These are phyloP conservation scores for Rhododendron ferrugineum DNA, from an alignment of 148 eudicot genomes.

Conservation along the genomic window DNA sequence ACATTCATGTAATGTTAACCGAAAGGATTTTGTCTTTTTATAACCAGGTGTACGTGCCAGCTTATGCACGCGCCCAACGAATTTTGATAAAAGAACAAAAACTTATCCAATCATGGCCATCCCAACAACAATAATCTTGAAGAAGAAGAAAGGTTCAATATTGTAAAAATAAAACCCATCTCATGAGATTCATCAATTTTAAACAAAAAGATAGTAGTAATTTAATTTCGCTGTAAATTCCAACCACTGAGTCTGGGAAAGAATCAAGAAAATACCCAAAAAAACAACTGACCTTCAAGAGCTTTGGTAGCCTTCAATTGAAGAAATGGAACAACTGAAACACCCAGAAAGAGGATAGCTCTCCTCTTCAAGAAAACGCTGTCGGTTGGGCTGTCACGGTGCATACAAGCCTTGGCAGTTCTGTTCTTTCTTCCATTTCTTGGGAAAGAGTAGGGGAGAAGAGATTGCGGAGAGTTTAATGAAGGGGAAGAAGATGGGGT, in stretches of 20 bases:
- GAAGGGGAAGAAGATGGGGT: constrained; percentile 22
- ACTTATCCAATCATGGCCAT: background rate
- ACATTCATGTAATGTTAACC: background rate
- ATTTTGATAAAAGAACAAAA: background rate
- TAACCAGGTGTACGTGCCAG: too few relatives aligned
- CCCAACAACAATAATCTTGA: background rate
- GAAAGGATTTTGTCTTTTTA: background rate
- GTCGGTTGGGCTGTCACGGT: constrained; percentile 22
- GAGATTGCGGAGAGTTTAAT: constrained; percentile 23
- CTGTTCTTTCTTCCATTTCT: constrained; percentile 40
- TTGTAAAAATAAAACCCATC: constrained; percentile 2
- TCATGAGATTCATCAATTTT: constrained; percentile 3
- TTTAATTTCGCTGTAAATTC: background rate
- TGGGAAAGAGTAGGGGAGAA: constrained; percentile 20
- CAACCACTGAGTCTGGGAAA: constrained; percentile 3
- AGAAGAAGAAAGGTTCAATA: background rate
- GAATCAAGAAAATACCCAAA: background rate
- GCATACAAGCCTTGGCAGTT: constrained; percentile 36
- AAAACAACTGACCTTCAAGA: constrained; percentile 30
- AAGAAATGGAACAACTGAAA: constrained; percentile 54
- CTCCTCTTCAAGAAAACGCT: constrained; percentile 37
- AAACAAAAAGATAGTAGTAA: background rate
- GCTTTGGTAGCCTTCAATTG: constrained; percentile 30
- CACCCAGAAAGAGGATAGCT: constrained; percentile 52
- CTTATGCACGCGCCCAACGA: background rate